These are phyloP conservation scores for Silene conica DNA, from an alignment of 148 eudicot species.

Conservation along the genomic window DNA sequence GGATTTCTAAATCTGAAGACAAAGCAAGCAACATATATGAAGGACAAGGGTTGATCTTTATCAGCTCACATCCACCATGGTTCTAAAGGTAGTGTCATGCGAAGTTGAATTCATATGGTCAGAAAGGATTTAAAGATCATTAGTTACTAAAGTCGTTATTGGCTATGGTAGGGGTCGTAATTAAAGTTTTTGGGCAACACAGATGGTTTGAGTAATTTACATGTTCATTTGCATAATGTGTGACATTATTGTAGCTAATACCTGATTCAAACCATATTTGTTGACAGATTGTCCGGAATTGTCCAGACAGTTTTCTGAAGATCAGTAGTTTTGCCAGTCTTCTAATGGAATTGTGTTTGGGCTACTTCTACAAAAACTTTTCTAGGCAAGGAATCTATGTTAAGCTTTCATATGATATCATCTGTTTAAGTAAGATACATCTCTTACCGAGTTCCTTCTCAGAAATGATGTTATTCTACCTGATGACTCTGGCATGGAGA, in stretches of 20 bases:
- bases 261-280: constrained; percentile 17
- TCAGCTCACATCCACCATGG: background rate
- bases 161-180: background rate
- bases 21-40: background rate
- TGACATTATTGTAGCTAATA: background rate
- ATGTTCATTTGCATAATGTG: constrained; percentile 5
- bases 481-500: constrained; percentile 44
- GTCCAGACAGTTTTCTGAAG: constrained; percentile 69
- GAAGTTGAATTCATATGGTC: background rate
- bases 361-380: constrained; percentile 49
- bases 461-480: constrained; percentile 35
- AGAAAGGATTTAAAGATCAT: background rate
- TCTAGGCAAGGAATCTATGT: constrained; percentile 40
- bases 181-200: background rate
- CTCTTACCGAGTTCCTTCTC: constrained; percentile 28
- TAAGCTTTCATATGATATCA: constrained; percentile 5
- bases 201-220: background rate
- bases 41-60: background rate
- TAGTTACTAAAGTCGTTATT: background rate
- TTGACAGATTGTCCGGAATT: constrained; percentile 72
- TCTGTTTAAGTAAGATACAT: constrained; percentile 2
- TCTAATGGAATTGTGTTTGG: constrained; percentile 63
- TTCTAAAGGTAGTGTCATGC: background rate
- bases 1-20: background rate
- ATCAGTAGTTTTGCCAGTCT: constrained; percentile 46